These are phyloP conservation scores for Globisporangium abappressorium DNA, from an alignment of 352 stramenopile species.

Conservation along the genomic window DNA sequence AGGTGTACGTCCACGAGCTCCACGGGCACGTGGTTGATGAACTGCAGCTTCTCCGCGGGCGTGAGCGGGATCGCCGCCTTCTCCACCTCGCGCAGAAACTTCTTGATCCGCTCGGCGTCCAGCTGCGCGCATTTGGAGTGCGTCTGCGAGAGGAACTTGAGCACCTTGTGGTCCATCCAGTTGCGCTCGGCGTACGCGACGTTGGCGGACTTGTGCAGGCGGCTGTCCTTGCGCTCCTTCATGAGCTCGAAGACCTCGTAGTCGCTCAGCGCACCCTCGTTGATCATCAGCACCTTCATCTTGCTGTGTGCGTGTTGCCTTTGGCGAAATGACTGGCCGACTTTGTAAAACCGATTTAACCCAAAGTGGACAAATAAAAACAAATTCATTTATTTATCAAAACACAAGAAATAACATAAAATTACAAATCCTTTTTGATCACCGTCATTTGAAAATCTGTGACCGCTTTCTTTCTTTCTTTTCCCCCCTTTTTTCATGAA, in stretches of 20 bases:
- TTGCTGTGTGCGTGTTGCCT: constrained; percentile 10
- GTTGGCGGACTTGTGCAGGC: constrained; percentile 73
- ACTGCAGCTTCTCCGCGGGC: constrained; percentile 76
- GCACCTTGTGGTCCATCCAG: constrained; percentile 89
- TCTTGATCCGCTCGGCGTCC: constrained; percentile 44
- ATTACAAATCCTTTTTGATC: background rate
- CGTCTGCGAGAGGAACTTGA: constrained; percentile 81
- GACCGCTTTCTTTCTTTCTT: background rate
- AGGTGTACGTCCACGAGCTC: constrained; percentile 85
- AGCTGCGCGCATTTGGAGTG: constrained; percentile 59
- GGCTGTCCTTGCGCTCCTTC: constrained; percentile 75
- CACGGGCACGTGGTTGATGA: constrained; percentile 80
- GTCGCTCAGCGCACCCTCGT: constrained; percentile 78
- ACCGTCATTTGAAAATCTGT: constrained; percentile 1
- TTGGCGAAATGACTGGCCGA: constrained; percentile 6
- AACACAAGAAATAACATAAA: background rate
- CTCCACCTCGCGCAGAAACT: constrained; percentile 56
- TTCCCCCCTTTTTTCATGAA: background rate
- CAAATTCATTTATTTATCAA: background rate
- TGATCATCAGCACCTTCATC: constrained; percentile 86
- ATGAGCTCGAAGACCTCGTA: constrained; percentile 79
- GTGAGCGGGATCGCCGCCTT: constrained; percentile 49
- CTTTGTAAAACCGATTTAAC: background rate
- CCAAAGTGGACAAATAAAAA: background rate
- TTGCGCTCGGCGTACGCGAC: constrained; percentile 82